phyloP scores from a whole-genome alignment of 257 asterid species.

The Parsonsia alboflavescens region DNA sequence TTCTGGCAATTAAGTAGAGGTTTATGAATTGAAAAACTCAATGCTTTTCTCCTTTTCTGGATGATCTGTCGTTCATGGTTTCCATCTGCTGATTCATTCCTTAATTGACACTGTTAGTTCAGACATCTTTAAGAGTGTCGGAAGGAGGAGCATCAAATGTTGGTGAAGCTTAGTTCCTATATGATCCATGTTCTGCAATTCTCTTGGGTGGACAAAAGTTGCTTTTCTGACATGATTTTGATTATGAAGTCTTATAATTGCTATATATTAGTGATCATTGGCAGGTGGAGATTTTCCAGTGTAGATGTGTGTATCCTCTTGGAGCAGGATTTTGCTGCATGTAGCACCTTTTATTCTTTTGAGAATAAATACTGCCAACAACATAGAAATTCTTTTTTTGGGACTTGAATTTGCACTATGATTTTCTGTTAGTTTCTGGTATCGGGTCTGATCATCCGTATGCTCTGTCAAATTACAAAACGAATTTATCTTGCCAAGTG shows the following conservation, averaged over 20 bases:
- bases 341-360: background rate
- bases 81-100: background rate
- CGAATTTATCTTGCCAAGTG: background rate
- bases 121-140: background rate
- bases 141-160: background rate
- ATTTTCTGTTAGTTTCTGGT: background rate
- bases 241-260: background rate
- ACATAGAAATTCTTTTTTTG: background rate
- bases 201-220: background rate
- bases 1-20: background rate
- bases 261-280: background rate
- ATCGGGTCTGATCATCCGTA: background rate
- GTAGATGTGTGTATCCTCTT: background rate
- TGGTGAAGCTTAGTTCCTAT: background rate
- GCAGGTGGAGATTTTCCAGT: background rate
- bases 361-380: background rate
- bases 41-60: background rate
- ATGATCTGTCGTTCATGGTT: background rate
- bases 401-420: background rate
- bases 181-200: background rate
- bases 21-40: background rate
- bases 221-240: background rate
- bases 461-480: background rate
- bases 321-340: background rate
- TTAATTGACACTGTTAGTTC: background rate